A percentile compares a stretch with the other conserved stretches of the same genome.
Evolutionary conservation across 371 early-diverging fungal species (phyloP).

Genomic region (Syncephalastrum racemosum): DNA sequence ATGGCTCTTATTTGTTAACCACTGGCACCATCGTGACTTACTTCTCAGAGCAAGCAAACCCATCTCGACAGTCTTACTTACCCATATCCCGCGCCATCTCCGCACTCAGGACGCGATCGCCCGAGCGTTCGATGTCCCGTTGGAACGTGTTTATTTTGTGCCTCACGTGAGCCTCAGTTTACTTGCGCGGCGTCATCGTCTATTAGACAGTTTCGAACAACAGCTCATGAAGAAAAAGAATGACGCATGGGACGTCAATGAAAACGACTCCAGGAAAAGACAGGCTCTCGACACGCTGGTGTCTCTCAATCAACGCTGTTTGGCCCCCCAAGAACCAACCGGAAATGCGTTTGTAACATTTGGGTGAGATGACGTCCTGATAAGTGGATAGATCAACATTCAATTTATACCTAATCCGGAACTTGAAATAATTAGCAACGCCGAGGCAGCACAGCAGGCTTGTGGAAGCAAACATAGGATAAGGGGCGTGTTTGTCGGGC

Average conservation of each 20-base stretch:
- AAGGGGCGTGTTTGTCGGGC: slow-evolving; percentile 61
- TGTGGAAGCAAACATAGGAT: too few species aligned
- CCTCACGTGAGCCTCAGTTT: not conserved
- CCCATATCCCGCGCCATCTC: slow-evolving; percentile 34
- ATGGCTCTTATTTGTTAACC: slow-evolving; percentile 51
- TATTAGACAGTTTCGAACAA: slow-evolving; percentile 26
- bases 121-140: slow-evolving; percentile 38
- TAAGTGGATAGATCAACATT: not conserved
- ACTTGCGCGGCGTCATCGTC: slow-evolving; percentile 18
- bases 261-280: too few species aligned
- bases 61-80: slow-evolving; percentile 26
- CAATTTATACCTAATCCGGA: too few species aligned
- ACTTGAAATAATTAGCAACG: too few species aligned
- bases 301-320: not conserved
- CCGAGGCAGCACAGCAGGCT: too few species aligned
- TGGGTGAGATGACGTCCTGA: slow-evolving; percentile 30
- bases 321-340: slow-evolving; percentile 36
- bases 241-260: too few species aligned
- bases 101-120: slow-evolving; percentile 27
- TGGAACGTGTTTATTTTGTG: slow-evolving; percentile 29
- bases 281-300: too few species aligned
- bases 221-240: slow-evolving; percentile 16
- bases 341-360: slow-evolving; percentile 67
- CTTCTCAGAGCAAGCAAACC: slow-evolving; percentile 27
- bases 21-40: slow-evolving; percentile 36